phyloP scores from a whole-genome alignment of 2,329 filamentous ascomycete genomes.

The Gremmenia infestans region DNA sequence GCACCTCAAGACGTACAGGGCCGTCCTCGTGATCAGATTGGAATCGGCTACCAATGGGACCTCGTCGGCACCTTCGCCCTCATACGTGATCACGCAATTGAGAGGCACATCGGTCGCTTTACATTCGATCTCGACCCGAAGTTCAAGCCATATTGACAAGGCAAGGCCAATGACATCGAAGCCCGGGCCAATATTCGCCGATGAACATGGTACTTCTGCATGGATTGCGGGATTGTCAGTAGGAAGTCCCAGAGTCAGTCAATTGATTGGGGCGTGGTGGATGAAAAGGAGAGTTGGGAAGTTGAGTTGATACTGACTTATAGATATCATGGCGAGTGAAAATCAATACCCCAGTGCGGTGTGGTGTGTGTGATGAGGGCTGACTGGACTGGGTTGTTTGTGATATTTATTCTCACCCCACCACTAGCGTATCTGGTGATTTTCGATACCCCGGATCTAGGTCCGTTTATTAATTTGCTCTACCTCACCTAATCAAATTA shows the following conservation, averaged over 20 bases:
- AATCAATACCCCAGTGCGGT: background rate
- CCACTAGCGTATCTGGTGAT: background rate
- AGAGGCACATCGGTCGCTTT: conserved; percentile 56
- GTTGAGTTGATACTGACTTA: conserved; percentile 16
- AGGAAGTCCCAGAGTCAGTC: no score
- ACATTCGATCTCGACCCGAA: conserved; percentile 69
- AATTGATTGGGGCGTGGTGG: no score
- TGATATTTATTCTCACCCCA: background rate
- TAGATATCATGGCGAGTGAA: conserved; percentile 19
- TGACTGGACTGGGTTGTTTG: background rate
- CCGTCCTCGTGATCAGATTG: conserved; percentile 91
- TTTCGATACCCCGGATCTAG: background rate
- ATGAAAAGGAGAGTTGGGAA: background rate
- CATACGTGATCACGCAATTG: conserved; percentile 88
- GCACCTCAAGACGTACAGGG: conserved; percentile 90
- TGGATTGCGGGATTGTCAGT: background rate
- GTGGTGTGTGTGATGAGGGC: background rate
- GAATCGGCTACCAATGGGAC: conserved; percentile 79
- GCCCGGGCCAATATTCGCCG: conserved; percentile 93
- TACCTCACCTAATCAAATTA: no score
- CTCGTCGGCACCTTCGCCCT: conserved; percentile 64
- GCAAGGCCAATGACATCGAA: conserved; percentile 98
- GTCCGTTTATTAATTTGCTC: no score
- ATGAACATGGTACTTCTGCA: conserved; percentile 75
- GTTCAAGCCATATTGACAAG: conserved; percentile 87